Evolutionary conservation across 1,139 yeast genomes (phyloP).

Genomic region (Wickerhamomyces sp.): DNA sequence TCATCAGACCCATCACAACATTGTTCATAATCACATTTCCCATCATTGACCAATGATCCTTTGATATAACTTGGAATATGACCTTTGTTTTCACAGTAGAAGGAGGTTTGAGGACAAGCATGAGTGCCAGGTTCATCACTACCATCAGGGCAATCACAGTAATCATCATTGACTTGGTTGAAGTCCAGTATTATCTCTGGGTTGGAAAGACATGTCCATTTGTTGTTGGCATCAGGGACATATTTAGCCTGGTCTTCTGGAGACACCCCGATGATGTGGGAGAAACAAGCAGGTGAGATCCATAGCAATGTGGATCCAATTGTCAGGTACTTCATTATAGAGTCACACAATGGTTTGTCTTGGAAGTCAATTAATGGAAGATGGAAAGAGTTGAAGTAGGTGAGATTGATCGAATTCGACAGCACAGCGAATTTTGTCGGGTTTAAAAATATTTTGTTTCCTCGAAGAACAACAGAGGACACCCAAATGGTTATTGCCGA

Average conservation of each 20-base stretch:
- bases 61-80: constrained; percentile 54
- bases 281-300: neutral
- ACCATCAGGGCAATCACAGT: constrained; percentile 97
- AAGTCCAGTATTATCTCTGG: constrained; percentile 56
- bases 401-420: neutral
- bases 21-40: constrained; percentile 80
- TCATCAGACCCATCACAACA: constrained; percentile 99
- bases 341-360: too few relatives aligned
- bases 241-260: constrained; percentile 40
- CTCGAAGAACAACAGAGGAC: neutral
- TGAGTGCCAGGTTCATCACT: constrained; percentile 96
- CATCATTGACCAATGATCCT: constrained; percentile 72
- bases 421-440: neutral
- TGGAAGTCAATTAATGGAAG: too few relatives aligned
- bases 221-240: constrained; percentile 39
- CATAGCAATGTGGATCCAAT: neutral
- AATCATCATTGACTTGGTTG: constrained; percentile 76
- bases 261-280: constrained; percentile 11
- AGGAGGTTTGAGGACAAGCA: constrained; percentile 61
- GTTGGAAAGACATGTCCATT: constrained; percentile 67
- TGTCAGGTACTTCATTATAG: neutral
- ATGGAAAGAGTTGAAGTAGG: neutral
- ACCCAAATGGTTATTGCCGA: neutral
- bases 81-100: constrained; percentile 78
- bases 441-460: too few relatives aligned